A percentile compares a stretch with the other conserved stretches of the same genome.
Evolutionary conservation across 805 yeast genomes (phyloP).

Genomic region (Candida nitratophila): DNA sequence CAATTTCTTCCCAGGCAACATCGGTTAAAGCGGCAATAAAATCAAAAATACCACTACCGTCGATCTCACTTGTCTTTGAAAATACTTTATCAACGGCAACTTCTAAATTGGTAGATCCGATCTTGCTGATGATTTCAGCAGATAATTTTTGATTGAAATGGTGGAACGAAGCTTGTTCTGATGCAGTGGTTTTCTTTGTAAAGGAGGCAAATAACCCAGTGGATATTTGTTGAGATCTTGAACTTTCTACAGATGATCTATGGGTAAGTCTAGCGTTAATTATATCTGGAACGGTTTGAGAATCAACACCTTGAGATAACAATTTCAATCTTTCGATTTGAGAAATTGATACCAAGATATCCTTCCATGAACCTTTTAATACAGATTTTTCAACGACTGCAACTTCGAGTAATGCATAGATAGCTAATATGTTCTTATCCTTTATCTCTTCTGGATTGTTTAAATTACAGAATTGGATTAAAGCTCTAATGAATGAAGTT

Average conservation of each 20-base stretch:
- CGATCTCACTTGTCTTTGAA: conserved; percentile 69
- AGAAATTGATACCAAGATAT: conserved; percentile 72
- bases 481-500: conserved; percentile 82
- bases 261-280: conserved; percentile 64
- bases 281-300: conserved; percentile 80
- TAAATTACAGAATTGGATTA: conserved; percentile 79
- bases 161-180: conserved; percentile 63
- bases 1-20: conserved; percentile 87
- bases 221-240: conserved; percentile 30
- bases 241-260: conserved; percentile 46
- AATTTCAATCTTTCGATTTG: conserved; percentile 88
- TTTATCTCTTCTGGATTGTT: conserved; percentile 74
- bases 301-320: conserved; percentile 80
- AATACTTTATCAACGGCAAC: conserved; percentile 84
- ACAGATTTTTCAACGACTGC: conserved; percentile 77
- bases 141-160: conserved; percentile 66
- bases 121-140: conserved; percentile 46
- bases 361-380: conserved; percentile 76
- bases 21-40: conserved; percentile 83
- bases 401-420: conserved; percentile 62
- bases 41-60: conserved; percentile 78
- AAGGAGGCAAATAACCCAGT: conserved; percentile 51
- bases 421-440: conserved; percentile 74
- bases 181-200: conserved; percentile 42
- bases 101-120: conserved; percentile 61